Evolutionary conservation across 2,329 filamentous ascomycete species (phyloP), one percentile per base, ranked within the genome.

Genomic region (Aspergillus novofumigatus): DNA sequence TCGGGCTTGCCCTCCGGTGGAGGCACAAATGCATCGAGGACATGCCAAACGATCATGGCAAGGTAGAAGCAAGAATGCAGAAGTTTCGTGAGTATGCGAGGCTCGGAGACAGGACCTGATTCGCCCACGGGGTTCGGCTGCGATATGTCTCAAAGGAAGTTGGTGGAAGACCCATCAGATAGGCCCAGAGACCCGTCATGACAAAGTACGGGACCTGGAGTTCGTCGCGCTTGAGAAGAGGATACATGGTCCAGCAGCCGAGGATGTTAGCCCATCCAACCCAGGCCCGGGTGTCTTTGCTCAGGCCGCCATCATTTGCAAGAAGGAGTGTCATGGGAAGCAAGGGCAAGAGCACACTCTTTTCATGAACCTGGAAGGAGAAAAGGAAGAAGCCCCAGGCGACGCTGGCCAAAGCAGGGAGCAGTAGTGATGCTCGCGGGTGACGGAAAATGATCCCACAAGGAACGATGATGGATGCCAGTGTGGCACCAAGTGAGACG

Each of bases 361-460:
- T 99, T 77, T 99, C 94, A 68, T 99, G 94, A 0, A 99, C 95
- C 71, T 99, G 94, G 72, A 96, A 99, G 67, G 91, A 95, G 77
- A 95, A 97, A 17, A 99, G 80, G 73, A 97, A 99, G 80, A 99
- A 99, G 0, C 89, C 93, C 94, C 94, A 99, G 1, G 92, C 90
- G 0, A 90, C 92, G 1, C 89, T 83, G 1, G 92, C 88, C 57
- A 97, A 85, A 0, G 90, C 90, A 38, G 90, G 82, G 1, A 92
- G 92, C 14, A 97, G 77, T 4, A 94, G 80, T 45, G 87, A 84
- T 65, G 88, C 92, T 50, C 85, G 84, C 0, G 94, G 94, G 51
- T 86, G 86, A 55, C 91, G 71, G 70, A 96, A 90, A 28, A 97
- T 81, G 51, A 96, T 81, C 3, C 88, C 65, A 68, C 92, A 96